Conservation (phyloP, 805 yeast species). For the Saturnispora besseyi region DNA sequence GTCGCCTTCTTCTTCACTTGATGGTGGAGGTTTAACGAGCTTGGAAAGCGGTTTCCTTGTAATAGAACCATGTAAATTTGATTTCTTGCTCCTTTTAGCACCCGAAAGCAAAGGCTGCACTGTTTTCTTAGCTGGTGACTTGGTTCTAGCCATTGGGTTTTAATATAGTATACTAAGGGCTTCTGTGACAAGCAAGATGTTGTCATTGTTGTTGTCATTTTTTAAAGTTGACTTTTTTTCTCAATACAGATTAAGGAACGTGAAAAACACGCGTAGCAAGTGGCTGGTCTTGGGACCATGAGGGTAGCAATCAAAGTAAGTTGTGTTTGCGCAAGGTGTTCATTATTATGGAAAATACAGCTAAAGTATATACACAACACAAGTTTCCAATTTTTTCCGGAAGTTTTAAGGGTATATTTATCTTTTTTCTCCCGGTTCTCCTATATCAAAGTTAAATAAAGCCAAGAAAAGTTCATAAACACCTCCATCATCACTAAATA, state of each 20-base stretch:
- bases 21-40: constrained; percentile 7
- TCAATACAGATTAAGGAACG: background rate
- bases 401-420: too few species aligned
- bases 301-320: too few species aligned
- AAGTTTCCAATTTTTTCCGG: too few species aligned
- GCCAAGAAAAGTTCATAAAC: too few species aligned
- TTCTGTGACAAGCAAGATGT: background rate
- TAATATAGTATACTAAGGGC: background rate
- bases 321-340: too few species aligned
- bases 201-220: background rate
- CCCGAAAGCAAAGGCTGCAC: background rate
- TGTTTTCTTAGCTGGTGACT: constrained; percentile 5
- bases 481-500: too few species aligned
- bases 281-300: background rate
- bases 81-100: background rate
- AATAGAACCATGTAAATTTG: background rate
- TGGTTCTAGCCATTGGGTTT: constrained; percentile 1
- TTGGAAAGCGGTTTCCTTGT: background rate
- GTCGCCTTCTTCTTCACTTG: constrained; percentile 7
- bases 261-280: background rate
- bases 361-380: too few species aligned
- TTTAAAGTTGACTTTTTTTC: background rate
- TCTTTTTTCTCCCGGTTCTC: too few species aligned
- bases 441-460: too few species aligned
- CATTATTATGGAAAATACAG: too few species aligned